Evolutionary conservation across 2,329 filamentous ascomycete genomes (phyloP).

Genomic region (Penicillium brevicompactum): DNA sequence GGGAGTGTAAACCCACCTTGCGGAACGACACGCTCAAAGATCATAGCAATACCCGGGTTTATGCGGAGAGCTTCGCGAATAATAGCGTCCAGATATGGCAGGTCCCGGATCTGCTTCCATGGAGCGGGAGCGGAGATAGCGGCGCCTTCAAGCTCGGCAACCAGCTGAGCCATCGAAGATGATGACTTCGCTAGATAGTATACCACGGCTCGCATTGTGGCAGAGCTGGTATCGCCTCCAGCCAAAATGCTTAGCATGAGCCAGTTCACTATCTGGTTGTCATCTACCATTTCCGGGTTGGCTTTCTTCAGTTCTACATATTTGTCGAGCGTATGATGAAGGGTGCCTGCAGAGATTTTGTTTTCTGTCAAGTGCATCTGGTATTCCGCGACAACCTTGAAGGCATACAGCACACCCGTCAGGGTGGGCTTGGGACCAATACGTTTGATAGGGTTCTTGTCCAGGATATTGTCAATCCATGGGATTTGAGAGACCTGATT

Average conservation of each 20-base stretch:
- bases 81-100: conserved; percentile 53
- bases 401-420: conserved; percentile 21
- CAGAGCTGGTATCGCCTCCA: conserved; percentile 44
- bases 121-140: conserved; percentile 17
- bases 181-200: conserved; percentile 28
- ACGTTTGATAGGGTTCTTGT: conserved; percentile 32
- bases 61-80: conserved; percentile 56
- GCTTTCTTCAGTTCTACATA: conserved; percentile 45
- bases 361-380: conserved; percentile 19
- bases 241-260: conserved; percentile 38
- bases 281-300: conserved; percentile 38
- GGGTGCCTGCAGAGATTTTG: conserved; percentile 8
- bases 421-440: conserved; percentile 27
- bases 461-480: conserved; percentile 29
- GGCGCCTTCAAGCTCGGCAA: conserved; percentile 18
- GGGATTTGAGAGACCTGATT: conserved; percentile 26
- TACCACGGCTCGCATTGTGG: conserved; percentile 32
- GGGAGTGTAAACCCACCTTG: conserved; percentile 30
- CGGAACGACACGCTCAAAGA: conserved; percentile 55
- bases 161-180: conserved; percentile 15
- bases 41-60: conserved; percentile 52
- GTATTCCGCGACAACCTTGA: conserved; percentile 23
- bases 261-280: conserved; percentile 41
- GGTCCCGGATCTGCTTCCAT: conserved; percentile 21
- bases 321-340: conserved; percentile 43